These are phyloP conservation scores for Prunus kanzakura DNA, from an alignment of 306 rosid species.

Conservation along the genomic window DNA sequence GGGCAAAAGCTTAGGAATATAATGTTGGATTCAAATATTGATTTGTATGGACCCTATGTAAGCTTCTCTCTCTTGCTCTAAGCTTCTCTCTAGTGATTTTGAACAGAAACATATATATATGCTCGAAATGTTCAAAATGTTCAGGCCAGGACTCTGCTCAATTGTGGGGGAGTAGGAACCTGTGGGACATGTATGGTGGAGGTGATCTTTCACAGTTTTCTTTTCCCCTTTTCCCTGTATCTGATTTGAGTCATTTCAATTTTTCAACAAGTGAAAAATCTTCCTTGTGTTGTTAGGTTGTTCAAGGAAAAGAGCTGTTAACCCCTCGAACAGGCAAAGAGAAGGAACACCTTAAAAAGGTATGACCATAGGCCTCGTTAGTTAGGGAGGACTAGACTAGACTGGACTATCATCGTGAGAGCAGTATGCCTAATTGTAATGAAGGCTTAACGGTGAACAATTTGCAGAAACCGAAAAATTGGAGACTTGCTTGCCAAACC, in stretches of 20 bases:
- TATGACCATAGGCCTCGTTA: constrained; percentile 12
- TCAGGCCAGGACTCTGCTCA: constrained; percentile 62
- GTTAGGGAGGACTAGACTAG: too few species aligned
- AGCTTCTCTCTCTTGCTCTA: background rate
- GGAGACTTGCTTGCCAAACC: constrained; percentile 98
- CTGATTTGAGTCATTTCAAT: background rate
- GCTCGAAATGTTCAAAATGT: background rate
- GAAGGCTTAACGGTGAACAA: background rate
- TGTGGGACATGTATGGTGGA: constrained; percentile 95
- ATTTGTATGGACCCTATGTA: constrained; percentile 88
- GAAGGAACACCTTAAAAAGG: constrained; percentile 69
- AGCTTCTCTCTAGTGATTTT: too few species aligned
- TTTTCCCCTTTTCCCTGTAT: background rate
- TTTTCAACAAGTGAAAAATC: background rate
- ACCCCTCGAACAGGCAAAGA: constrained; percentile 78
- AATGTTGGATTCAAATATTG: constrained; percentile 77
- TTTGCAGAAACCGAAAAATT: constrained; percentile 85
- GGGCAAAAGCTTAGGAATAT: constrained; percentile 79
- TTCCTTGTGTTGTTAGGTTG: constrained; percentile 41
- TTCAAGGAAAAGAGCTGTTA: constrained; percentile 74
- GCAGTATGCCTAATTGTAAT: background rate
- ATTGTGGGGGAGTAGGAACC: constrained; percentile 88
- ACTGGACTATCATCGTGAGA: too few species aligned
- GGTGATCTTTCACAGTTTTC: constrained; percentile 40
- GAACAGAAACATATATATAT: too few species aligned